phyloP scores from a whole-genome alignment of 106 monocot genomes.

The Dendrobium catenatum region DNA sequence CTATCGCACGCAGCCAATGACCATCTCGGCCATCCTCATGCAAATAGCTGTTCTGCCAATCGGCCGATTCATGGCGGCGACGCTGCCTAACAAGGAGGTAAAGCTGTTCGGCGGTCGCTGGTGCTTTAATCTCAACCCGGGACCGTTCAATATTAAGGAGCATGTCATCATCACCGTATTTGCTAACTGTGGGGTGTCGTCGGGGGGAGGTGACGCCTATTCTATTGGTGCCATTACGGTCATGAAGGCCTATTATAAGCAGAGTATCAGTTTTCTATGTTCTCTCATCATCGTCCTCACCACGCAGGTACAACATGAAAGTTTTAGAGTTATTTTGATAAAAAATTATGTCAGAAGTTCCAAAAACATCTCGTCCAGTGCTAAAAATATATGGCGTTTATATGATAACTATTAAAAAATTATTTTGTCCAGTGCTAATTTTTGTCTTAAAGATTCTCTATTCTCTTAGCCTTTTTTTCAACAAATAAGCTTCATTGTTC shows the following conservation, averaged over 20 bases:
- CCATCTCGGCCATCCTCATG: slow-evolving; percentile 54
- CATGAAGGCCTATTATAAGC: slow-evolving; percentile 63
- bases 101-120: slow-evolving; percentile 15
- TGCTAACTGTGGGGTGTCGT: slow-evolving; percentile 50
- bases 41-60: slow-evolving; percentile 55
- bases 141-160: slow-evolving; percentile 80
- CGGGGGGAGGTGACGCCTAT: slow-evolving; percentile 60
- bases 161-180: slow-evolving; percentile 71
- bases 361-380: too few relatives aligned
- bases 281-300: slow-evolving; percentile 58
- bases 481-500: too few relatives aligned
- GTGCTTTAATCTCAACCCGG: slow-evolving; percentile 56
- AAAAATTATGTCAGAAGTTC: too few relatives aligned
- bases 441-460: too few relatives aligned
- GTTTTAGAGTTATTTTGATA: neutral
- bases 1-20: slow-evolving; percentile 57
- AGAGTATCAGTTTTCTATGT: slow-evolving; percentile 41
- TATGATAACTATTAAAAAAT: too few relatives aligned
- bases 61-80: slow-evolving; percentile 57
- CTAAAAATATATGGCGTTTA: too few relatives aligned
- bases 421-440: too few relatives aligned
- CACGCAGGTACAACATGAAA: slow-evolving; percentile 32
- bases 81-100: slow-evolving; percentile 40
- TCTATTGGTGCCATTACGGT: slow-evolving; percentile 62
- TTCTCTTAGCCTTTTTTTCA: too few relatives aligned